Evolutionary conservation across 352 stramenopile genomes (phyloP), one percentile per base, ranked within the genome.

Genomic region (Pilasporangium apinafurcum): DNA sequence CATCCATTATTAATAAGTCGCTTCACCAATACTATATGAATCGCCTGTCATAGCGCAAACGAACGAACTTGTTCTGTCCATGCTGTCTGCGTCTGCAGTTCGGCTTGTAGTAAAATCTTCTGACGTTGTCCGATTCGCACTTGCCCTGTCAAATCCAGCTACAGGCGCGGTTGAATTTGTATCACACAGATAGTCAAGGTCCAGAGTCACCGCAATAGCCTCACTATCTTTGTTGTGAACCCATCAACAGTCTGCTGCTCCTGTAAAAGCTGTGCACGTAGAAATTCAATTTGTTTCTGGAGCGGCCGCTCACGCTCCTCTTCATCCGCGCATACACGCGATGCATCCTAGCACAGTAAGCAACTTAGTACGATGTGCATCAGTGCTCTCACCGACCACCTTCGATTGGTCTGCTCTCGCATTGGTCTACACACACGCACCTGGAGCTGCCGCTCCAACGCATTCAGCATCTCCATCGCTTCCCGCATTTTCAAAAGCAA

Each of bases 381-480:
- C 33, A 38, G 3, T 6, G 5, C 16, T 38, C 10, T 25, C 8
- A 16, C 2, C 33, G 16, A 14, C 33, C 20, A 25, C 14, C 31
- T 8, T 40, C 29, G 12, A 35, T 12, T 12, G 9, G 5, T 4
- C 36, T 14, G 4, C 13, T 25, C 4, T 9, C 12, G 12, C 13
- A 17, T 3, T 31, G 1, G 12, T 3, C 5, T n/a, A 17, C n/a
- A 38, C n/a, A 22, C 25, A 29, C 48, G 0, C 14, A 73, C 62
- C 32, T 65, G 48, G n/a, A 73, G 42, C 22, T 51, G 42, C 16
- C 22, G n/a, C 22, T 73, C 58, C 10, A 69, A 56, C 39, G 54
- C 54, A 35, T 68, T 34, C 25, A 69, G 45, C 34, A 50, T 22
- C 25, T 37, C 51, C 24, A 68, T 57, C 31, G 49, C 58, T 8